Conservation (phyloP, 164 flowering plant species). For the Warburgia ugandensis region DNA sequence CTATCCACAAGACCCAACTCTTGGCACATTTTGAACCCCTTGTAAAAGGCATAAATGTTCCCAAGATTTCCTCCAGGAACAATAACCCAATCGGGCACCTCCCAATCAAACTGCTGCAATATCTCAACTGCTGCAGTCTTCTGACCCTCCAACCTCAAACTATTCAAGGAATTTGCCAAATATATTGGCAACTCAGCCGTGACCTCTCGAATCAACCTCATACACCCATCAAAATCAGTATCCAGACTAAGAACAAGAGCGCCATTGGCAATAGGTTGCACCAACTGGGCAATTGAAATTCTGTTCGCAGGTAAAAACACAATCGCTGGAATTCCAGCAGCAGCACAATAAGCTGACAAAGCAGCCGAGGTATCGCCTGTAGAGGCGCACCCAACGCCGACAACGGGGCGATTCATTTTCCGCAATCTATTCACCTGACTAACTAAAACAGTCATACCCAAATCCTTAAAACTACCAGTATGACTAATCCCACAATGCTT, state of each 20-base stretch:
- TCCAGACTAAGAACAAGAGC: constrained; percentile 80
- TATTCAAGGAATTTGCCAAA: constrained; percentile 78
- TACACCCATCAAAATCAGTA: constrained; percentile 91
- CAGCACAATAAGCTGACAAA: constrained; percentile 78
- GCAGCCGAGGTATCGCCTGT: constrained; percentile 88
- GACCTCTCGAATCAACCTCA: constrained; percentile 76
- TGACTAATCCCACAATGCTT: constrained; percentile 84
- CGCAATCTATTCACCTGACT: constrained; percentile 66
- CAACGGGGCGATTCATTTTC: constrained; percentile 45
- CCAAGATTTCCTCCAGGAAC: constrained; percentile 91
- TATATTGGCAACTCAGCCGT: constrained; percentile 82
- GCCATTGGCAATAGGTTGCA: constrained; percentile 84
- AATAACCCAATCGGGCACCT: constrained; percentile 96
- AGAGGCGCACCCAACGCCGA: constrained; percentile 80
- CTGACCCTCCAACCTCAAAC: constrained; percentile 83
- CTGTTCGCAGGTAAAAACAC: constrained; percentile 61
- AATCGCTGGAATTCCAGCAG: constrained; percentile 80
- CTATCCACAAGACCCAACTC: constrained; percentile 74
- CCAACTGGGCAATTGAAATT: constrained; percentile 70
- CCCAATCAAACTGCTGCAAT: constrained; percentile 94
- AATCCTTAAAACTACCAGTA: constrained; percentile 74
- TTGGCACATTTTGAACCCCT: constrained; percentile 85
- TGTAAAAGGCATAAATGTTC: constrained; percentile 85
- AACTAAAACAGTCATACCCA: constrained; percentile 87
- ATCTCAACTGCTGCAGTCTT: constrained; percentile 90